Percentiles rank a stretch among this genome's conserved stretches.
phyloP scores from a whole-genome alignment of 352 stramenopile species.

The Pythium sukuiense region DNA sequence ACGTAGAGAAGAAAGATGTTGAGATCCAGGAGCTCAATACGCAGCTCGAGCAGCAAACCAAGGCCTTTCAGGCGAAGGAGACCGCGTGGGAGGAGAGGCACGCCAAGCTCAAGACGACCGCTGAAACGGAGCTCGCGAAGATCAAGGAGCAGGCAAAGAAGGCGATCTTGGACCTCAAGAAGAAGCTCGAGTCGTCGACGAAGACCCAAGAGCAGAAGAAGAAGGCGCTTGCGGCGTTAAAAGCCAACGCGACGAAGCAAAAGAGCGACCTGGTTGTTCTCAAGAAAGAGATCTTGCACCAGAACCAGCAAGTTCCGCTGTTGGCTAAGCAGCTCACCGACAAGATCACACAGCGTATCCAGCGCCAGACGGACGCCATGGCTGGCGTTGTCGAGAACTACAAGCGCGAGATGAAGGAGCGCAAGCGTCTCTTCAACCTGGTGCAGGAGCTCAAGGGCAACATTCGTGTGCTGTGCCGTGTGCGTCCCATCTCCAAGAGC shows the following conservation, averaged over 20 bases:
- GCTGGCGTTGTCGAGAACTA: conserved; percentile 88
- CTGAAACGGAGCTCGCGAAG: conserved; percentile 72
- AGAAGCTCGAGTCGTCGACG: conserved; percentile 59
- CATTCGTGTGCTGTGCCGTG: conserved; percentile 96
- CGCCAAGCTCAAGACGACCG: conserved; percentile 74
- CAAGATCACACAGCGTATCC: conserved; percentile 68
- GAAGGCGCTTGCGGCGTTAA: conserved; percentile 40
- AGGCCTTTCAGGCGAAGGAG: conserved; percentile 45
- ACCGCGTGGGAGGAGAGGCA: conserved; percentile 62
- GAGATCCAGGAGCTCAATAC: conserved; percentile 36
- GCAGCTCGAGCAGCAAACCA: conserved; percentile 59
- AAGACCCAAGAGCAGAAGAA: conserved; percentile 65
- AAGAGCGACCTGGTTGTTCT: conserved; percentile 50
- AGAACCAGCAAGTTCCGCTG: conserved; percentile 60
- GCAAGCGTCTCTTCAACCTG: conserved; percentile 93
- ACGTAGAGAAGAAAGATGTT: conserved; percentile 42
- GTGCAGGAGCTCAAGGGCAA: conserved; percentile 97
- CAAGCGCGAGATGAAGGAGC: conserved; percentile 86
- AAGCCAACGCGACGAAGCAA: conserved; percentile 51
- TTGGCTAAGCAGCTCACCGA: conserved; percentile 69
- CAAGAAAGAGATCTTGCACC: conserved; percentile 49
- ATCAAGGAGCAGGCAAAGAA: conserved; percentile 90
- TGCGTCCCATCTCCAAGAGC: conserved; percentile 90
- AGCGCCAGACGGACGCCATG: conserved; percentile 79
- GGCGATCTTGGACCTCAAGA: conserved; percentile 82